Percentiles rank a stretch among this genome's conserved stretches.
These are phyloP conservation scores for Leccinum boreale DNA, from an alignment of 768 basidiomycete genomes.

Conservation along the genomic window DNA sequence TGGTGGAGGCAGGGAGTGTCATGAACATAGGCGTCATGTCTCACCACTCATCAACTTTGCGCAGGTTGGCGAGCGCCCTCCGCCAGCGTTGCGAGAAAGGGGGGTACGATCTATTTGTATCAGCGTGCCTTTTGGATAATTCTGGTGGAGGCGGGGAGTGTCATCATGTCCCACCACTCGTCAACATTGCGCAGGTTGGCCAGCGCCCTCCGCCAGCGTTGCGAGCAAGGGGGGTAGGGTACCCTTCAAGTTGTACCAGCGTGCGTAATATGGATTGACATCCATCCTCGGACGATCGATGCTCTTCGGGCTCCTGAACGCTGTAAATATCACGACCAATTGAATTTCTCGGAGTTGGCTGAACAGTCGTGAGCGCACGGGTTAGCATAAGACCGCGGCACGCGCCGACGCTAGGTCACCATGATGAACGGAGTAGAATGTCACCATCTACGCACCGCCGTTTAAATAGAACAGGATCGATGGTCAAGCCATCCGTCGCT, in stretches of 20 bases:
- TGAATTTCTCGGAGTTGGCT: too few relatives aligned
- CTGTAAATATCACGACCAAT: too few relatives aligned
- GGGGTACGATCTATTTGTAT: neutral
- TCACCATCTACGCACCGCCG: too few relatives aligned
- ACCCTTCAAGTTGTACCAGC: neutral
- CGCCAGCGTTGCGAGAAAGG: neutral
- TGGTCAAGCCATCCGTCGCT: too few relatives aligned
- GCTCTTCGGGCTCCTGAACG: too few relatives aligned
- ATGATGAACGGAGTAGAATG: too few relatives aligned
- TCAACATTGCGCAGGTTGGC: neutral
- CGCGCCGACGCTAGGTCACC: too few relatives aligned
- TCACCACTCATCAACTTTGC: neutral
- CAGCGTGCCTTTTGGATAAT: too few relatives aligned
- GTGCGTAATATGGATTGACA: neutral
- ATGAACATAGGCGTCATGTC: neutral
- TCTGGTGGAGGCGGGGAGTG: neutral
- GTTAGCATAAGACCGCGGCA: too few relatives aligned
- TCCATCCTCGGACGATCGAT: too few relatives aligned
- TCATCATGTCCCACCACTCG: neutral
- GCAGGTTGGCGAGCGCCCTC: neutral
- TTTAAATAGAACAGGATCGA: too few relatives aligned
- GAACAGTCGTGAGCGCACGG: too few relatives aligned
- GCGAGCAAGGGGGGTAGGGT: neutral
- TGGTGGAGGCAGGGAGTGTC: neutral
- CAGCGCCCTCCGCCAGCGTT: neutral